Percentiles rank a stretch among this genome's conserved stretches.
phyloP scores from a whole-genome alignment of 2,329 filamentous ascomycete species.

The Talaromyces sp. region DNA sequence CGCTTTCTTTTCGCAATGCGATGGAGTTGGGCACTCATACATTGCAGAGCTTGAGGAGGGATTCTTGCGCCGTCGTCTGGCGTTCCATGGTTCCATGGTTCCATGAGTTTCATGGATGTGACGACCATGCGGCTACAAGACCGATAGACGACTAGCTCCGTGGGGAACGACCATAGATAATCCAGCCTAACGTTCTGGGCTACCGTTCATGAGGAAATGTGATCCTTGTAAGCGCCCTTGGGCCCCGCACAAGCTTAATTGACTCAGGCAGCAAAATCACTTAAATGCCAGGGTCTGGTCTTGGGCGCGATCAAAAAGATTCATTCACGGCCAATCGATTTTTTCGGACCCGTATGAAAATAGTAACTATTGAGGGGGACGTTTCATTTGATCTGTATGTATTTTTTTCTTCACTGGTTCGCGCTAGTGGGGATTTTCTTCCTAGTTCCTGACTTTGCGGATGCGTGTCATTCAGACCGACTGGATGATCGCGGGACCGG shows the following conservation, averaged over 20 bases:
- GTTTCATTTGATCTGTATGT: too few relatives aligned
- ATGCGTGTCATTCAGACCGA: neutral
- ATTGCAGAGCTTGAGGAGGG: slow-evolving; percentile 28
- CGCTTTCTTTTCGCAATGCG: slow-evolving; percentile 32
- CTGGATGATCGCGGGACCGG: too few relatives aligned
- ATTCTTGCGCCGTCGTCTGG: neutral
- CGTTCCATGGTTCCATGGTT: slow-evolving; percentile 14
- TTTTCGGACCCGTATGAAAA: neutral
- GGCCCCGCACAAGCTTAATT: slow-evolving; percentile 17
- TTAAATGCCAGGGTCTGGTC: neutral
- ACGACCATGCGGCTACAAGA: slow-evolving; percentile 26
- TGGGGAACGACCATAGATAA: neutral
- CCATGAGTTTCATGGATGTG: slow-evolving; percentile 21
- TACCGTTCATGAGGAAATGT: neutral
- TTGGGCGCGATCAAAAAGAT: slow-evolving; percentile 23
- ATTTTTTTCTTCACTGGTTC: neutral
- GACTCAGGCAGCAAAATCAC: slow-evolving; percentile 7
- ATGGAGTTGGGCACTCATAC: slow-evolving; percentile 46
- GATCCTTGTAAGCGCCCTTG: slow-evolving; percentile 8
- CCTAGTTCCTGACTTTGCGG: neutral
- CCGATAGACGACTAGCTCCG: slow-evolving; percentile 10
- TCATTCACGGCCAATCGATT: slow-evolving; percentile 28
- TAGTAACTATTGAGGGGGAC: neutral
- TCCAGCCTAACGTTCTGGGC: slow-evolving; percentile 1
- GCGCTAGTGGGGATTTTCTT: slow-evolving; percentile 1